Evolutionary conservation across 2,329 filamentous ascomycete species (phyloP).

Genomic region (Ilyonectria robusta): DNA sequence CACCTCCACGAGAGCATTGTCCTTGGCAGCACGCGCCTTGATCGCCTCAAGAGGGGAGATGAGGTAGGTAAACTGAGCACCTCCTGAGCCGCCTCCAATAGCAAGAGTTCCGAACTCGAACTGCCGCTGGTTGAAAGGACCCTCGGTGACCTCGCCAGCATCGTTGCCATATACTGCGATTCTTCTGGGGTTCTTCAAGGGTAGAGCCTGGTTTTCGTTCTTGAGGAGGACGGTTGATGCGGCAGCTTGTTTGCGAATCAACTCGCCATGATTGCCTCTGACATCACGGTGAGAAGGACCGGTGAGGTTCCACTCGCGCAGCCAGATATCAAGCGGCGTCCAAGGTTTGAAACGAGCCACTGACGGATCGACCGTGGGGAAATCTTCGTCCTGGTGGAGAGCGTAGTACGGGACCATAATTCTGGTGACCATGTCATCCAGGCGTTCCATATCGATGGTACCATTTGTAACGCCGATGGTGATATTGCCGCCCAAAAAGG

Average conservation of each 20-base stretch:
- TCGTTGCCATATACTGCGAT: slow-evolving; percentile 70
- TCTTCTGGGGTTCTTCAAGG: slow-evolving; percentile 69
- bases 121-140: slow-evolving; percentile 67
- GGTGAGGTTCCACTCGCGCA: no score
- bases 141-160: slow-evolving; percentile 68
- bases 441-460: slow-evolving; percentile 56
- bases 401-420: slow-evolving; percentile 68
- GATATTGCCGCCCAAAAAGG: slow-evolving; percentile 62
- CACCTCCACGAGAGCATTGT: slow-evolving; percentile 62
- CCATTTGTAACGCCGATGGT: slow-evolving; percentile 64
- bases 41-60: slow-evolving; percentile 57
- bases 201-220: slow-evolving; percentile 74
- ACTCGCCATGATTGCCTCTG: slow-evolving; percentile 67
- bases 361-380: slow-evolving; percentile 61
- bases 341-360: slow-evolving; percentile 64
- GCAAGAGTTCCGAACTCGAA: slow-evolving; percentile 62
- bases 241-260: slow-evolving; percentile 69
- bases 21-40: slow-evolving; percentile 60
- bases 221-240: slow-evolving; percentile 79
- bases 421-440: slow-evolving; percentile 64
- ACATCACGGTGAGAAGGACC: slow-evolving; percentile 51
- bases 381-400: slow-evolving; percentile 63
- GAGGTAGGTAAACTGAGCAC: slow-evolving; percentile 55
- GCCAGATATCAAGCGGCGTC: no score
- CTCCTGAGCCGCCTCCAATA: slow-evolving; percentile 68